Conservation (phyloP, 805 yeast species). For the Kluyveromyces lactis region DNA sequence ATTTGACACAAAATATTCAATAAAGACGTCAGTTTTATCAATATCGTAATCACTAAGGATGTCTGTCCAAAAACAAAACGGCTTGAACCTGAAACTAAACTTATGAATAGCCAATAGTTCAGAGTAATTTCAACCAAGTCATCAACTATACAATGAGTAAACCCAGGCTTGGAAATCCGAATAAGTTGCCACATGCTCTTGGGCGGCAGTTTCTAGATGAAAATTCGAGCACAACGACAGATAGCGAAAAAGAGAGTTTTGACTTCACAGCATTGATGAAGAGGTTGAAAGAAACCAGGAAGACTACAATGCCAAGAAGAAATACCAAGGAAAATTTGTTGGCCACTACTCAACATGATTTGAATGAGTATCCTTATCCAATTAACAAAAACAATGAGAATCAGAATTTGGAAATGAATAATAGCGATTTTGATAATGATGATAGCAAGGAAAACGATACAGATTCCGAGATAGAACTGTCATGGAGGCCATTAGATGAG, state of each 20-base stretch:
- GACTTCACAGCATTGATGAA: slow-evolving; percentile 3
- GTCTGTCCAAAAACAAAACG: too few relatives aligned
- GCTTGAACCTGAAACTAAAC: too few relatives aligned
- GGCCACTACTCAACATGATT: background rate
- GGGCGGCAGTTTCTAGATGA: background rate
- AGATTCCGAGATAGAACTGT: slow-evolving; percentile 2
- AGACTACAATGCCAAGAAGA: background rate
- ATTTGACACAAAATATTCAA: background rate
- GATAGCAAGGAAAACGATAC: background rate
- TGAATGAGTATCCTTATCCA: background rate
- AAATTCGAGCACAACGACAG: background rate
- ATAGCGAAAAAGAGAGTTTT: slow-evolving; percentile 2
- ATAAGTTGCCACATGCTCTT: too few relatives aligned
- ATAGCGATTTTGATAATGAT: background rate
- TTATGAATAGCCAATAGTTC: too few relatives aligned
- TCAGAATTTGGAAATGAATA: background rate
- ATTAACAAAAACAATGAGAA: background rate
- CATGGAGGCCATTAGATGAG: slow-evolving; percentile 5
- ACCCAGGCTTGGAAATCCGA: too few relatives aligned
- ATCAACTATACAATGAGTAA: too few relatives aligned
- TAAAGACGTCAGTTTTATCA: background rate
- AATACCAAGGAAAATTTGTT: background rate
- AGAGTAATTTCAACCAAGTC: too few relatives aligned
- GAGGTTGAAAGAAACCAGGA: slow-evolving; percentile 1
- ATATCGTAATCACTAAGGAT: background rate